Conservation (phyloP, 306 rosid genomes). For the Carpinus fangiana region DNA sequence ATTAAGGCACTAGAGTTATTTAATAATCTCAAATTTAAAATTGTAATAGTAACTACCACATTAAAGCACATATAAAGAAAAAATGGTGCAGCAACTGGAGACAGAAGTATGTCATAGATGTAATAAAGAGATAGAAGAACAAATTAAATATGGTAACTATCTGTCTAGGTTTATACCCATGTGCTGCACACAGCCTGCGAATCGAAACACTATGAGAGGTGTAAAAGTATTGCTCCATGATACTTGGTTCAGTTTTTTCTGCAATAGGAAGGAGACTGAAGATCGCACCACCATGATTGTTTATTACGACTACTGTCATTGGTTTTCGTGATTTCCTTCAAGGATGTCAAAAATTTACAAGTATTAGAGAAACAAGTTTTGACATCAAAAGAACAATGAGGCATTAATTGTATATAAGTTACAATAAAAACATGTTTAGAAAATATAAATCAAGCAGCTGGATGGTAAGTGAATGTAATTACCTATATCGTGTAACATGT, state of each 20-base stretch:
- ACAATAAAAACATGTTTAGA: not conserved
- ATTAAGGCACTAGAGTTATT: not conserved
- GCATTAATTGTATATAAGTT: not conserved
- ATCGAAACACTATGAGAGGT: constrained; percentile 79
- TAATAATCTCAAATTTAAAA: not conserved
- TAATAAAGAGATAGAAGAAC: constrained; percentile 10
- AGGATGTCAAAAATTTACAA: constrained; percentile 24
- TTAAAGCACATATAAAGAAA: not conserved
- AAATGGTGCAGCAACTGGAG: not conserved
- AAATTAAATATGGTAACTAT: constrained; percentile 12
- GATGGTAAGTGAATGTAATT: not conserved
- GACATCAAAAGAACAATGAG: too few species aligned
- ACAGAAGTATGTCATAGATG: constrained; percentile 12
- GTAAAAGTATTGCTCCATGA: constrained; percentile 67
- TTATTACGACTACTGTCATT: constrained; percentile 74
- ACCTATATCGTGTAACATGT: not conserved
- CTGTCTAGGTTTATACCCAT: constrained; percentile 57
- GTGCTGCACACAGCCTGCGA: constrained; percentile 68
- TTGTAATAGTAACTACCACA: not conserved
- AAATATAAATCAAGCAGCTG: not conserved
- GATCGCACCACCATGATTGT: constrained; percentile 96
- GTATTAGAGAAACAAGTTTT: constrained; percentile 13
- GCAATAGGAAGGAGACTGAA: constrained; percentile 88
- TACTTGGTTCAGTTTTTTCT: constrained; percentile 56
- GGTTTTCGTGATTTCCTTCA: constrained; percentile 83